Percentiles rank a stretch among this genome's conserved stretches.
Conservation (phyloP, 805 yeast genomes). For the Candida multigemmis region DNA sequence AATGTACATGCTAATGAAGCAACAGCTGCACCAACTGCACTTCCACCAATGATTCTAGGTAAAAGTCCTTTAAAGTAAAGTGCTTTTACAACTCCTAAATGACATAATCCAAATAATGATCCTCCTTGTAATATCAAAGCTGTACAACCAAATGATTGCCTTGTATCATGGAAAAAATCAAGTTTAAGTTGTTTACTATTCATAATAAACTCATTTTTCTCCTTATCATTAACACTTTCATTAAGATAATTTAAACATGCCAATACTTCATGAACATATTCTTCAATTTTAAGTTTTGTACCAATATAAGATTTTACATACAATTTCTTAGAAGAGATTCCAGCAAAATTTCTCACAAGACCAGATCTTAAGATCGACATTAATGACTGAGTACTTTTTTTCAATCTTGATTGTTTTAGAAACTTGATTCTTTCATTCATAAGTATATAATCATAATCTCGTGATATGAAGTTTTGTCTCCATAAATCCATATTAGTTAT, state of each 20-base stretch:
- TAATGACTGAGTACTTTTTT: constrained; percentile 47
- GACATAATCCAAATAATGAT: constrained; percentile 87
- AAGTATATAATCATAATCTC: constrained; percentile 74
- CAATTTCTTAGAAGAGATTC: constrained; percentile 69
- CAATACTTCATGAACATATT: constrained; percentile 70
- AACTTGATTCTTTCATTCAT: constrained; percentile 65
- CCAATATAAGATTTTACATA: constrained; percentile 82
- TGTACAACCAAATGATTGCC: constrained; percentile 83
- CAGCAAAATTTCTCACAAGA: constrained; percentile 82
- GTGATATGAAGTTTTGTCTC: constrained; percentile 79
- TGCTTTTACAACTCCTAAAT: constrained; percentile 84
- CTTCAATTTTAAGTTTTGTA: constrained; percentile 82
- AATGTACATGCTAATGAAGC: constrained; percentile 79
- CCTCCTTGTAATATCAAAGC: constrained; percentile 93
- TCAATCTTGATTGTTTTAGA: constrained; percentile 51
- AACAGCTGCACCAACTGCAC: constrained; percentile 89
- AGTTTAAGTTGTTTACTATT: constrained; percentile 49
- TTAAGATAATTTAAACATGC: constrained; percentile 56
- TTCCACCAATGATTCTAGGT: constrained; percentile 84
- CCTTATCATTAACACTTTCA: constrained; percentile 25
- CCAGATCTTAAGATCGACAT: constrained; percentile 73
- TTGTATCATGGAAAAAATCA: constrained; percentile 77
- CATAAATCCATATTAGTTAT: constrained; percentile 39
- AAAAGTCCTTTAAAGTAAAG: constrained; percentile 65
- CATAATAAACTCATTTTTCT: constrained; percentile 25